Base-by-base conservation (phyloP, 306 rosid genomes). In the Astragalus membranaceus region DNA sequence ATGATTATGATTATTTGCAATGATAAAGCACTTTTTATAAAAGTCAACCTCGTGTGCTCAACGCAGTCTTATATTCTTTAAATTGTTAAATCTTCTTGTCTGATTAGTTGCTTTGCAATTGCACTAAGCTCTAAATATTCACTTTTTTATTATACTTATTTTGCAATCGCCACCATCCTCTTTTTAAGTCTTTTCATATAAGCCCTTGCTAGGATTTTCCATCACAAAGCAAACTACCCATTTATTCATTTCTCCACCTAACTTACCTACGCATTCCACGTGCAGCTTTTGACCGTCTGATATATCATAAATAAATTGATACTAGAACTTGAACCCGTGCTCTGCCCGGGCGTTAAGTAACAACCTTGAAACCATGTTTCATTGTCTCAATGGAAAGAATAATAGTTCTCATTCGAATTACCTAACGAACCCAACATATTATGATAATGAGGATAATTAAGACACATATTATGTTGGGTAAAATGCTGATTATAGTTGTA, bases 211-310 rank as follows among this genome's bases (percentile, higher is more conserved):
- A 3, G 16, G 43, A 63, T 57, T 14, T 37, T 51, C 23, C 42
- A 14, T 42, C 51, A 65, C 32, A 15, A 13, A 52, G 54, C n/a
- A n/a, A n/a, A n/a, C 17, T 5, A 41, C 8, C 23, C 10, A 5
- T 39, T 10, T 14, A 13, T 30, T 44, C 6, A 55, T 36, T 14
- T 67, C 20, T 65, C 3, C 26, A 51, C 44, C 20, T 32, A 61
- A 29, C 8, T 35, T 5, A 35, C 39, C 39, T 35, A 35, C 39
- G 2, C 39, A 35, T 5, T 35, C 6, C 8, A 8, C 11, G 3
- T 42, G 55, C 83, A 37, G 67, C 64, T 17, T 66, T 66, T 62
- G 55, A 67, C 75, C 47, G 10, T 35, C 14, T 29, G 63, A 50
- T 26, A 50, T 41, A 37, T 39, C 44, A 13, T 13, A 26, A 26